Percentiles rank a stretch among this genome's conserved stretches.
phyloP scores from a whole-genome alignment of 2,329 filamentous ascomycete species.

The Fusarium burgessii region DNA sequence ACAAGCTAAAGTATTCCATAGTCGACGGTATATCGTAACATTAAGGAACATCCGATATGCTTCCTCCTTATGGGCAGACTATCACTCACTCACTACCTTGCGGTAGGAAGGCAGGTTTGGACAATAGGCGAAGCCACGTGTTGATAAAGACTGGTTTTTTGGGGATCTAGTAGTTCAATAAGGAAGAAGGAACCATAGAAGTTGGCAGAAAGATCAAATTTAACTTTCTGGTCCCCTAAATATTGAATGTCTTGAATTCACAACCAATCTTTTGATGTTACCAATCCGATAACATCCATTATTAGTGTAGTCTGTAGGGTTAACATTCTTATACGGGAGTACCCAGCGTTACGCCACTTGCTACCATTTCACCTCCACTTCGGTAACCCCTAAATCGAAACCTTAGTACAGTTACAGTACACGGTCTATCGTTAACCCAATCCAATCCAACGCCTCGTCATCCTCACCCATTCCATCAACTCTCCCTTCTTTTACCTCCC shows the following conservation, averaged over 20 bases:
- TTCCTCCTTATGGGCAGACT: neutral
- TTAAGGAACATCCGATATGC: neutral
- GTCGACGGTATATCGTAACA: neutral
- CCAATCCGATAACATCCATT: neutral
- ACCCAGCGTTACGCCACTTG: conserved; percentile 27
- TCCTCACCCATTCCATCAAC: conserved; percentile 35
- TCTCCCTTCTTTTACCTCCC: conserved; percentile 33
- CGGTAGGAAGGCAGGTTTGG: neutral
- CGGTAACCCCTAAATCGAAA: conserved; percentile 32
- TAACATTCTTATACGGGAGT: neutral
- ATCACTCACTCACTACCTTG: neutral
- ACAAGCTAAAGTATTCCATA: neutral
- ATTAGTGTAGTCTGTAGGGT: too few relatives aligned
- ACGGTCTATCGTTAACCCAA: conserved; percentile 4
- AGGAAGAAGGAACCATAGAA: neutral
- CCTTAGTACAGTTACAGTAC: conserved; percentile 11
- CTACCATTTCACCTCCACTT: neutral
- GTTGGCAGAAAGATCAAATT: neutral
- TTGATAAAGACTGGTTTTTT: neutral
- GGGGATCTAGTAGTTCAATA: neutral
- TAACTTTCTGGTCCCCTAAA: neutral
- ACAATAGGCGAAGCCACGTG: conserved; percentile 15
- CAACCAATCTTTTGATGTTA: neutral
- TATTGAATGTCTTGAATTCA: conserved; percentile 17
- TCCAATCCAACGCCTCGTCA: conserved; percentile 30